phyloP scores from a whole-genome alignment of 1,284 basidiomycete genomes.

The Papiliotrema fonsecae region DNA sequence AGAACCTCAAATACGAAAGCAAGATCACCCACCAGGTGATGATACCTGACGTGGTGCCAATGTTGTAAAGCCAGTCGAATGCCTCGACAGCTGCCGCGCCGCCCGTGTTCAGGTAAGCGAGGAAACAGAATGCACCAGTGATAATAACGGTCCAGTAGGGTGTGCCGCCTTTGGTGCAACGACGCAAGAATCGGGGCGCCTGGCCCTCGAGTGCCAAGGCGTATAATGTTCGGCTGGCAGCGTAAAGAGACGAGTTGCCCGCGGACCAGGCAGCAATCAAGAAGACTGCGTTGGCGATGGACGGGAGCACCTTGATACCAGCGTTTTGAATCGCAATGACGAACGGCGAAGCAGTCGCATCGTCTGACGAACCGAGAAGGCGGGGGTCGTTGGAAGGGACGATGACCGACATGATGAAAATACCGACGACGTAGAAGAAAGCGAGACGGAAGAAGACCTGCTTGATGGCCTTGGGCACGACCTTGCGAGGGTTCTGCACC shows the following conservation, averaged over 20 bases:
- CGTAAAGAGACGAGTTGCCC: constrained; percentile 74
- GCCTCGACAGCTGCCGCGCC: constrained; percentile 25
- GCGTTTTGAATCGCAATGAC: constrained; percentile 76
- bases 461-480: constrained; percentile 72
- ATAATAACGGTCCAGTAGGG: constrained; percentile 60
- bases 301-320: constrained; percentile 62
- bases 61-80: constrained; percentile 61
- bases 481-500: constrained; percentile 63
- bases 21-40: constrained; percentile 66
- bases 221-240: constrained; percentile 73
- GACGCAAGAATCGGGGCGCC: constrained; percentile 53
- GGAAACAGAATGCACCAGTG: constrained; percentile 48
- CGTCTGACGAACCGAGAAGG: constrained; percentile 57
- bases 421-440: constrained; percentile 59
- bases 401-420: constrained; percentile 62
- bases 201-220: constrained; percentile 73
- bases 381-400: constrained; percentile 65
- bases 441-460: constrained; percentile 75
- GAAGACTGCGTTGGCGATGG: constrained; percentile 52
- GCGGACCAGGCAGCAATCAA: constrained; percentile 78
- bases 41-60: constrained; percentile 64
- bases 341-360: constrained; percentile 58
- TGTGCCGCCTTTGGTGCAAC: constrained; percentile 68
- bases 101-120: constrained; percentile 54
- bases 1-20: constrained; percentile 68